Base-by-base conservation (phyloP, 257 asterid genomes). In the Plantago major region DNA sequence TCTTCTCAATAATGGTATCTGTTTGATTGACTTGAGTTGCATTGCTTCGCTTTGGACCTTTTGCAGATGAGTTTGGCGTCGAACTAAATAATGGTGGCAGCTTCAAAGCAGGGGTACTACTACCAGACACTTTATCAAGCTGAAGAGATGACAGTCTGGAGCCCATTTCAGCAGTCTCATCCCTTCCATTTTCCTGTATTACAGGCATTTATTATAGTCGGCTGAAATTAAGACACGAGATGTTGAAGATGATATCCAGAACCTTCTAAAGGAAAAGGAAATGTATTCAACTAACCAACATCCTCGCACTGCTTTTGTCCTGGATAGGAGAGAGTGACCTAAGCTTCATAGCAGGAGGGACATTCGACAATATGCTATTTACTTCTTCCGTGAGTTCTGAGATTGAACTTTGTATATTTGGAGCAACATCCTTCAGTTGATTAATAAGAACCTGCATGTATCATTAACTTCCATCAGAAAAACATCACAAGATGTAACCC, bases 381-480 rank as follows among this genome's bases (percentile, higher is more conserved):
- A 93, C 97, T 83, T 93, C 97, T 69, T 89, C 94, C 4, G 89
- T 78, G 53, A 93, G 95, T 74, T 85, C 90, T 56, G 88, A 76
- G 62, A 89, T 83, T 58, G 99, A 93, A 64, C 78, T 84, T 75
- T 93, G 95, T 77, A 93, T 83, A 68, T 92, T 71, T 60, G 99
- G 99, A 79, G 96, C 94, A 62, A 87, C 96, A 56, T 89, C 96
- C 85, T 93, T 93, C 68, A 93, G 83, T 71, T 93, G 99, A 82
- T 87, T 81, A 47, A 93, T 89, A 59, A 93, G 99, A 60, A 89
- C 99, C 99, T 93, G 81, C 71, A 81, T 53, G 63, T 60, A 52
- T 54, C 55, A 60, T 57, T 11, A 69, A 67, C 37, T 60, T 53
- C 40, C 22, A 26, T 75, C 51, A 67, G 55, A 62, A 38, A 70